Base-by-base conservation (phyloP, 345 rosid genomes). In the Ceriops tagal region DNA sequence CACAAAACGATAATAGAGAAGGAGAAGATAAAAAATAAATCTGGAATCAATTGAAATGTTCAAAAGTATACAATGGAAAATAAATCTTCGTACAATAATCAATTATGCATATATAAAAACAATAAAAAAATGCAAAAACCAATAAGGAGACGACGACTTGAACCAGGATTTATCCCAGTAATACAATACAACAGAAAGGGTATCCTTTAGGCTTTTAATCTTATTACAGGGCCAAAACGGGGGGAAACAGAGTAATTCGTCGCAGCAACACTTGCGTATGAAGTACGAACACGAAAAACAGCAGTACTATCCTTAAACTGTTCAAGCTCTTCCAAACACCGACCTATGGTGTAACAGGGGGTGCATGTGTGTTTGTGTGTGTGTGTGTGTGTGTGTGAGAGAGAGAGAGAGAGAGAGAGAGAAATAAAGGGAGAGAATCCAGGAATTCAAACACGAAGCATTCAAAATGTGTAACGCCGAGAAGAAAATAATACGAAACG, bases 401-500 rank as follows among this genome's bases (percentile, higher is more conserved):
- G 34, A 39, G 43, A 63, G 64, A 64, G 37, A 53, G 53, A 53
- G 26, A 62, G 30, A 0, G 3, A 11, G 7, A 27, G 5, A 2
- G 1, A 0, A 8, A 18, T 22, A 16, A 0, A 2, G 30, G 16
- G 21, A 58, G 55, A 68, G 75, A 80, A 65, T 64, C 70, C 27
- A 56, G 57, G 55, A 69, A 59, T 63, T 57, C 34, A 15, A 61
- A 39, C 26, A 26, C 26, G 4, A 15, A 22, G 35, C 58, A 49
- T 37, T 53, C 30, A 73, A 62, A 71, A 83, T 27, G 49, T 65
- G 49, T 65, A 51, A 16, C 16, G 65, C 43, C 58, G 64, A 53
- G 52, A 53, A 80, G 59, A 66, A 28, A 66, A 66, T 20, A 68
- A 56, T 70, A 47, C 18, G 67, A 82, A 82, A 80, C 85, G 88